A percentile compares a stretch with the other conserved stretches of the same genome.
phyloP scores from a whole-genome alignment of 768 basidiomycete species.

The Scleroderma bovista region DNA sequence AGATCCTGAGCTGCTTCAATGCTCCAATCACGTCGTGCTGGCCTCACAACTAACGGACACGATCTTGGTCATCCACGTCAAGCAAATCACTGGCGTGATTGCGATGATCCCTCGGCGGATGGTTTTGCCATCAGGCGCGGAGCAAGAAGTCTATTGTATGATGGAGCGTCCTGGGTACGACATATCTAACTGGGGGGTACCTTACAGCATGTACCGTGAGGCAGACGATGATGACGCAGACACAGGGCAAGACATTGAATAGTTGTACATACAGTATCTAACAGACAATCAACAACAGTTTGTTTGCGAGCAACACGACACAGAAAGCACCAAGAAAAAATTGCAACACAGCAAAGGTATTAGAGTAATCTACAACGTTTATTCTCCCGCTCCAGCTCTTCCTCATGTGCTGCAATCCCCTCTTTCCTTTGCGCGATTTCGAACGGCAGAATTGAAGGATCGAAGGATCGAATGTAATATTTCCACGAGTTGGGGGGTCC shows the following conservation, averaged over 20 bases:
- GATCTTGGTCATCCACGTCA: not conserved
- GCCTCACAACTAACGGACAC: not conserved
- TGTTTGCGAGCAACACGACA: not conserved
- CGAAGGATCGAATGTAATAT: too few species aligned
- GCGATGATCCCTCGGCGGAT: slow-evolving; percentile 3
- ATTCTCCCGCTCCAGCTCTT: too few species aligned
- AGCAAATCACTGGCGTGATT: not conserved
- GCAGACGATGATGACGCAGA: not conserved
- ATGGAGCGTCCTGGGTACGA: slow-evolving; percentile 6
- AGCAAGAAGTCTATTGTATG: not conserved
- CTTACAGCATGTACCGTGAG: not conserved
- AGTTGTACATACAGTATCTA: too few species aligned
- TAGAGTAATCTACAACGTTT: too few species aligned
- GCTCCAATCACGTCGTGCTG: not conserved
- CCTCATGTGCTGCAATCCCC: too few species aligned
- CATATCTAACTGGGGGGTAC: not conserved
- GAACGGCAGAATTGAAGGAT: too few species aligned
- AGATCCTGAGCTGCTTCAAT: not conserved
- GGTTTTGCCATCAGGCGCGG: not conserved
- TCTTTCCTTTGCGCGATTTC: too few species aligned
- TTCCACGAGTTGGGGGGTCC: too few species aligned
- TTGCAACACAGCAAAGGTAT: too few species aligned
- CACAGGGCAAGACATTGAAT: not conserved
- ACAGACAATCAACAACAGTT: not conserved
- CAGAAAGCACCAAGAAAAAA: not conserved